Conservation (phyloP, 2,329 filamentous ascomycete species). For the Arthrobotrys sphaeroides region DNA sequence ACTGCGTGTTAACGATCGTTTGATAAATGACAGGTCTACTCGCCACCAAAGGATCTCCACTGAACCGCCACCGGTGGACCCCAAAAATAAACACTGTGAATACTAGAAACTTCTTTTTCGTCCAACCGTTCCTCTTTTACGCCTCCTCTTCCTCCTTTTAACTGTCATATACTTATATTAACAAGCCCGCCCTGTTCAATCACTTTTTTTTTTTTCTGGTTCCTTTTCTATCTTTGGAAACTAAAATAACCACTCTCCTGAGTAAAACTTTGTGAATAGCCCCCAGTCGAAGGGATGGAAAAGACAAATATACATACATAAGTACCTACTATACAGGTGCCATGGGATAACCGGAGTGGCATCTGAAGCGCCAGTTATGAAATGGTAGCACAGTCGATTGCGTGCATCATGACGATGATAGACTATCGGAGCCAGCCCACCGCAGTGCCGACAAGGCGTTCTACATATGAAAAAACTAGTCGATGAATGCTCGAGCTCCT, state of each 20-base stretch:
- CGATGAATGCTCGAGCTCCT: too few relatives aligned
- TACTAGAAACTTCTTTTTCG: conserved; percentile 34
- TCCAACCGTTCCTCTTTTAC: conserved; percentile 13
- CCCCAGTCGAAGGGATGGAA: conserved; percentile 13
- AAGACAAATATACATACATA: conserved; percentile 12
- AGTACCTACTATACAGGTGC: background rate
- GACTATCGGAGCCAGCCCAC: too few relatives aligned
- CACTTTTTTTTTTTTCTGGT: background rate
- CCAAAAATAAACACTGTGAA: conserved; percentile 42
- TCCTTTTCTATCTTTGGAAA: conserved; percentile 4
- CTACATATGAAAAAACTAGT: too few relatives aligned
- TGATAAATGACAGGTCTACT: conserved; percentile 56
- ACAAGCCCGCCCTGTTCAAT: conserved; percentile 35
- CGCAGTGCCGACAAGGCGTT: too few relatives aligned
- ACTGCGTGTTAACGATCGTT: background rate
- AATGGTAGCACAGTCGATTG: background rate
- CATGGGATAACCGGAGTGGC: background rate
- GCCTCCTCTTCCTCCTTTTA: conserved; percentile 24
- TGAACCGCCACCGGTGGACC: conserved; percentile 4
- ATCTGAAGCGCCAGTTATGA: background rate
- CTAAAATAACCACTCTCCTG: conserved; percentile 28
- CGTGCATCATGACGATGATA: too few relatives aligned
- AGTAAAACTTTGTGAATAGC: conserved; percentile 41
- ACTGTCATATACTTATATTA: conserved; percentile 53
- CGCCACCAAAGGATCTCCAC: conserved; percentile 55